Evolutionary conservation across 2,329 filamentous ascomycete genomes (phyloP), one percentile per base, ranked within the genome.

Genomic region (Epichloe uncinata): DNA sequence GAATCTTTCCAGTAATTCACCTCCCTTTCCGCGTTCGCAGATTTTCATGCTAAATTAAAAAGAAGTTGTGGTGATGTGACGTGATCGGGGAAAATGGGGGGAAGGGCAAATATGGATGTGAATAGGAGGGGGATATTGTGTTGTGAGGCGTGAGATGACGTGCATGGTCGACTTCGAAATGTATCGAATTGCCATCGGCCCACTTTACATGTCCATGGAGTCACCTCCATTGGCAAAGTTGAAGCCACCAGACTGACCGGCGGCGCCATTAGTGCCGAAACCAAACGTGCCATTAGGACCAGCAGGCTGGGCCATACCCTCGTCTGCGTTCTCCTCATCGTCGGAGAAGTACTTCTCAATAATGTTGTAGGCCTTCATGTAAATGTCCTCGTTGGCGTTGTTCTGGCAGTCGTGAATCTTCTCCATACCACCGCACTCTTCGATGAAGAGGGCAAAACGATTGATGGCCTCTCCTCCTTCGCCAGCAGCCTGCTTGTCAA

Each of bases 281-380:
- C 90, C 80, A 68, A 91, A 93, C 50, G 82, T 82, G 52, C 84
- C 84, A 61, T 86, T 86, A 40, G 75, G 67, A 43, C 79, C 81
- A 60, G 84, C 80, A 26, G 73, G 67, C 64, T 88, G 84, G 53
- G 86, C 84, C 68, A 88, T 79, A 42, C 73, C 73, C 61, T 94
- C 87, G 54, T 89, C 87, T 58, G 89, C 89, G 61, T 90, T 89
- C 65, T 95, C 93, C 50, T 97, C 93, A 59, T 98, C 93, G 63
- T 98, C 93, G 0, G 90, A 96, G 75, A 98, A 98, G 79, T 98
- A 98, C 76, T 96, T 96, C 78, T 98, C 93, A 59, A 98, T 98
- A 71, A 98, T 98, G 79, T 95, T 97, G 79, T 97, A 98, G 0
- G 93, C 93, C 82, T 98, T 98, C 91, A 98, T 97, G 78, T 98